Conservation (phyloP, 768 basidiomycete genomes). For the Gloeophyllum trabeum region DNA sequence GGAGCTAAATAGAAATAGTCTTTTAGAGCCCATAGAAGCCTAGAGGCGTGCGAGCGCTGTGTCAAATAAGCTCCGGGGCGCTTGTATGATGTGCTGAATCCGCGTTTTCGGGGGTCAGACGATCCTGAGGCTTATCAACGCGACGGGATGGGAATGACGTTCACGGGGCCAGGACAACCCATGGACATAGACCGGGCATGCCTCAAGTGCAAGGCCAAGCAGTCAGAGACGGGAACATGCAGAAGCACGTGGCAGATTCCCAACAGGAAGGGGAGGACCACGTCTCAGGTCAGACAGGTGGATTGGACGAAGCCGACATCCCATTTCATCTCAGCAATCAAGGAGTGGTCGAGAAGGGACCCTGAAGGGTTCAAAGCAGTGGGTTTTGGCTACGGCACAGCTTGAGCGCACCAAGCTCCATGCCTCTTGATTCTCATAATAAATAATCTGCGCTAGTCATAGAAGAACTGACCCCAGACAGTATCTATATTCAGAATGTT, state of each 20-base stretch:
- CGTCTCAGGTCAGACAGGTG: neutral
- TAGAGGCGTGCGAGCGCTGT: no score
- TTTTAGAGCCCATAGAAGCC: no score
- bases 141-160: conserved; percentile 4
- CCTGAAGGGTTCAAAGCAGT: conserved; percentile 3
- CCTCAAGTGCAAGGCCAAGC: conserved; percentile 2
- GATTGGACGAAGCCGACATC: neutral
- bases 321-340: conserved; percentile 1
- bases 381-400: conserved; percentile 6
- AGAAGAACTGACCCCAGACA: neutral
- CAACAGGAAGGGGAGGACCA: neutral
- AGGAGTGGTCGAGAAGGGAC: conserved; percentile 1
- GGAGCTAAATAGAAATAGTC: no score
- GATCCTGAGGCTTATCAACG: no score
- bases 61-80: no score
- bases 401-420: conserved; percentile 2
- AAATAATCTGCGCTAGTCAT: neutral
- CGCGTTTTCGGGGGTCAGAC: no score
- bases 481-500: neutral
- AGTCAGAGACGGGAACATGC: conserved; percentile 5
- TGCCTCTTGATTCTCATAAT: neutral
- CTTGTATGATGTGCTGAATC: no score
- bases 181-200: conserved; percentile 9
- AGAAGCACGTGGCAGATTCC: conserved; percentile 4
- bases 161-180: conserved; percentile 8